Conservation (phyloP, 495 filamentous ascomycete genomes). For the Terfezia claveryi region DNA sequence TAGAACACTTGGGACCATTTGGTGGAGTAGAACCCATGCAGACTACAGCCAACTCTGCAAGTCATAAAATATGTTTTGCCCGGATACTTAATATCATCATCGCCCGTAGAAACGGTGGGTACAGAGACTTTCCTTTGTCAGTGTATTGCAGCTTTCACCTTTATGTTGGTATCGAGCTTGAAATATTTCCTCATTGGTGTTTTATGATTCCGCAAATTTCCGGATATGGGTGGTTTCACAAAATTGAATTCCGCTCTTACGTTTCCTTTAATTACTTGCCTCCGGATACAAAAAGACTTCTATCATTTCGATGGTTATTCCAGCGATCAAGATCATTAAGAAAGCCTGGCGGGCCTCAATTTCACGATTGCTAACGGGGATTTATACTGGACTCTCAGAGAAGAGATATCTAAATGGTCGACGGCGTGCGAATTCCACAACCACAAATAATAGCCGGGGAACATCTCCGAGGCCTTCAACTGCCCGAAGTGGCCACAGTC, state of each 20-base stretch:
- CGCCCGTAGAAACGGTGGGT: conserved; percentile 22
- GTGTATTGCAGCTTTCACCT: neutral
- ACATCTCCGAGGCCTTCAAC: conserved; percentile 20
- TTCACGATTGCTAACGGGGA: conserved; percentile 14
- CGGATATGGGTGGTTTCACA: too few species aligned
- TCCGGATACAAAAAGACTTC: too few species aligned
- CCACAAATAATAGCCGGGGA: conserved; percentile 16
- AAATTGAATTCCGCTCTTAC: too few species aligned
- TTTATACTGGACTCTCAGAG: conserved; percentile 13
- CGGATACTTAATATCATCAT: conserved; percentile 52
- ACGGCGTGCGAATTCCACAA: conserved; percentile 21
- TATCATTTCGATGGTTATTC: too few species aligned
- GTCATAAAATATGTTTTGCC: conserved; percentile 55
- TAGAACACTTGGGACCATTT: conserved; percentile 37
- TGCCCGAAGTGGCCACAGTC: conserved; percentile 32
- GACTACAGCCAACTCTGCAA: conserved; percentile 42
- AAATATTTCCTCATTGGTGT: too few species aligned
- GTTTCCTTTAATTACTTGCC: too few species aligned
- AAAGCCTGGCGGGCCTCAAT: too few species aligned
- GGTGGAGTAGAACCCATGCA: conserved; percentile 47
- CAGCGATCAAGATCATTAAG: too few species aligned
- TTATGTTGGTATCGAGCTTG: too few species aligned
- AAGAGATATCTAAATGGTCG: conserved; percentile 20
- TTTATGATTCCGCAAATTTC: too few species aligned
- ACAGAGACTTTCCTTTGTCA: neutral